Percentiles rank a stretch among this genome's conserved stretches.
Conservation (phyloP, 2,329 filamentous ascomycete genomes). For the Torrubiella hemipterigena region DNA sequence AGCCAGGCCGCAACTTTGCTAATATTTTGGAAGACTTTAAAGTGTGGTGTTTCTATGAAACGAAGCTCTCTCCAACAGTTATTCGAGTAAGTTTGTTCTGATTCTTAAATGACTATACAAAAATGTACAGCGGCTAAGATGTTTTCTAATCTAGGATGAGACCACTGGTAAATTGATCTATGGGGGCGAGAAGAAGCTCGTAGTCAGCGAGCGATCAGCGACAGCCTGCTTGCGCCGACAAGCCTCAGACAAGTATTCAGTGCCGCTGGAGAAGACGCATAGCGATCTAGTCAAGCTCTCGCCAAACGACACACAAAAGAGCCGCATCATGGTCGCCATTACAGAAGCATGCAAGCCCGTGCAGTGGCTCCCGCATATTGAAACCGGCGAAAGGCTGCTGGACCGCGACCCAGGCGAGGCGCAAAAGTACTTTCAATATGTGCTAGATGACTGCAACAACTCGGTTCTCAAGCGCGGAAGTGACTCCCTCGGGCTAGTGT, state of each 20-base stretch:
- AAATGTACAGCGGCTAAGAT: too few species aligned
- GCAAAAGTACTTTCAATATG: background rate
- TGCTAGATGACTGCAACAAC: background rate
- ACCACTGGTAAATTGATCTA: background rate
- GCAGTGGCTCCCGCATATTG: background rate
- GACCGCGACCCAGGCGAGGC: background rate
- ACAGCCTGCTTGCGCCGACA: background rate
- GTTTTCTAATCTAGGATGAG: too few species aligned
- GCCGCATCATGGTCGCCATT: background rate
- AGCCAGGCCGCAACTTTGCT: conserved; percentile 6
- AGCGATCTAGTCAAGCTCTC: background rate
- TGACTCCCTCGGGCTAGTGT: background rate
- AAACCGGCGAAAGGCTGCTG: background rate
- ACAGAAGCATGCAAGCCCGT: background rate
- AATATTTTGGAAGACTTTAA: conserved; percentile 5
- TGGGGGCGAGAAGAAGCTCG: background rate
- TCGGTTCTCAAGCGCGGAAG: background rate
- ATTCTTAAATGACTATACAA: background rate
- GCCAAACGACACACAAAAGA: background rate
- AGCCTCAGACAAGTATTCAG: background rate
- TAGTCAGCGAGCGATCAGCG: background rate
- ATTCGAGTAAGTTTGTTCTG: background rate
- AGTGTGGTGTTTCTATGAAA: conserved; percentile 8
- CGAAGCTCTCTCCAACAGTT: conserved; percentile 5
- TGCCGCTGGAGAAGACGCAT: background rate